A percentile compares a stretch with the other conserved stretches of the same genome.
Conservation (phyloP, 306 rosid genomes). For the Heteromeles arbutifolia region DNA sequence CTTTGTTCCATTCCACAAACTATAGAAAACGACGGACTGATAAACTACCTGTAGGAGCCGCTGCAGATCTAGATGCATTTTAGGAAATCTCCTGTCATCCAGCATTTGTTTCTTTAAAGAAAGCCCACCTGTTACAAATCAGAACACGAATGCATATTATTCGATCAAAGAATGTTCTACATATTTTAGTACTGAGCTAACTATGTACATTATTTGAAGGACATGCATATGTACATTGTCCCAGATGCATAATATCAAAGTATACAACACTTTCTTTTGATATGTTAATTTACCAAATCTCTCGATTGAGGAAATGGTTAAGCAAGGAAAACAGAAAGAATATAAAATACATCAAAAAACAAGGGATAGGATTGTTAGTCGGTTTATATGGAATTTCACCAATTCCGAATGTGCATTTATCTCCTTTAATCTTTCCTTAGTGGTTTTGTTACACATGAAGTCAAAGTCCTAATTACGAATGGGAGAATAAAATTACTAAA, state of each 20-base stretch:
- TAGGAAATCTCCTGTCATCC: constrained; percentile 96
- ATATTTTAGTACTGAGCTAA: neutral
- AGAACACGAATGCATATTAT: constrained; percentile 18
- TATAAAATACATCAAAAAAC: neutral
- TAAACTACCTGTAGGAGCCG: constrained; percentile 80
- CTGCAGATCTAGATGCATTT: constrained; percentile 87
- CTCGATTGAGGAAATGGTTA: neutral
- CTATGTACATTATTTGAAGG: too few relatives aligned
- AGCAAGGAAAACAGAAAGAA: neutral
- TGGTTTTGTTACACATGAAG: neutral
- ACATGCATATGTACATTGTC: neutral
- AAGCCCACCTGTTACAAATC: constrained; percentile 55
- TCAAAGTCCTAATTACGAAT: neutral
- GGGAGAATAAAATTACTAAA: neutral
- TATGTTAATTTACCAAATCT: neutral
- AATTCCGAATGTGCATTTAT: neutral
- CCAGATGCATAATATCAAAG: neutral
- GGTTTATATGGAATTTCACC: neutral
- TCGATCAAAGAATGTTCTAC: neutral
- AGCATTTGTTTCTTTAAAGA: constrained; percentile 90
- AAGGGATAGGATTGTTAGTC: neutral
- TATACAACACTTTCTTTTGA: too few relatives aligned
- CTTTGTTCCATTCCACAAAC: neutral
- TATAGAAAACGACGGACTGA: constrained; percentile 1
- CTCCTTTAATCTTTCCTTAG: neutral